Conservation (phyloP, 2,329 filamentous ascomycete genomes). For the Xylariales sp. region DNA sequence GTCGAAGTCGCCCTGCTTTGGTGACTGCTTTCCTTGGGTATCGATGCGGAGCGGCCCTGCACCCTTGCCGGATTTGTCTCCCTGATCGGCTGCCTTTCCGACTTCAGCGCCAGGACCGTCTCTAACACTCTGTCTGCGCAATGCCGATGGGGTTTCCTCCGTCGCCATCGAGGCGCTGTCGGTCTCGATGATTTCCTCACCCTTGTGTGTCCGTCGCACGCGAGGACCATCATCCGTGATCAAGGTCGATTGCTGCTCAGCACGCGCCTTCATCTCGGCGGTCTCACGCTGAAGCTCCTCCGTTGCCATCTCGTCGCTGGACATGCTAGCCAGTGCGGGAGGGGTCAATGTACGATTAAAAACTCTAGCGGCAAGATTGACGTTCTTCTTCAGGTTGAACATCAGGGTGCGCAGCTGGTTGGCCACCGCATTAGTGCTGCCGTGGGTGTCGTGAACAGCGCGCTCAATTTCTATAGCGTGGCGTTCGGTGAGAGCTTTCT, state of each 20-base stretch:
- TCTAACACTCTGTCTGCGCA: conserved; percentile 28
- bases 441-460: conserved; percentile 54
- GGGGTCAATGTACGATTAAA: conserved; percentile 69
- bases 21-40: conserved; percentile 41
- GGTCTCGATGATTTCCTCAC: conserved; percentile 82
- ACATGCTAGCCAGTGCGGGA: conserved; percentile 80
- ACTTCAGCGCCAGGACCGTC: conserved; percentile 17
- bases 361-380: conserved; percentile 70
- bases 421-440: conserved; percentile 46
- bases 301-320: conserved; percentile 83
- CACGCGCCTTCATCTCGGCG: conserved; percentile 70
- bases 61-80: conserved; percentile 15
- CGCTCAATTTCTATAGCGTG: conserved; percentile 79
- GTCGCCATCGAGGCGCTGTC: conserved; percentile 44
- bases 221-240: conserved; percentile 72
- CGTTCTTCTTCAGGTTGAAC: conserved; percentile 87
- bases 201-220: conserved; percentile 88
- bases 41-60: conserved; percentile 37
- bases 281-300: conserved; percentile 79
- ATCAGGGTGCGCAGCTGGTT: conserved; percentile 70
- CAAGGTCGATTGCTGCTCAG: conserved; percentile 80
- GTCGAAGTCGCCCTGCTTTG: conserved; percentile 63
- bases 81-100: conserved; percentile 12
- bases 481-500: conserved; percentile 61
- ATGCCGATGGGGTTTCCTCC: conserved; percentile 32